These are phyloP conservation scores for Metschnikowia aberdeeniae DNA, from an alignment of 805 yeast species.

Conservation along the genomic window DNA sequence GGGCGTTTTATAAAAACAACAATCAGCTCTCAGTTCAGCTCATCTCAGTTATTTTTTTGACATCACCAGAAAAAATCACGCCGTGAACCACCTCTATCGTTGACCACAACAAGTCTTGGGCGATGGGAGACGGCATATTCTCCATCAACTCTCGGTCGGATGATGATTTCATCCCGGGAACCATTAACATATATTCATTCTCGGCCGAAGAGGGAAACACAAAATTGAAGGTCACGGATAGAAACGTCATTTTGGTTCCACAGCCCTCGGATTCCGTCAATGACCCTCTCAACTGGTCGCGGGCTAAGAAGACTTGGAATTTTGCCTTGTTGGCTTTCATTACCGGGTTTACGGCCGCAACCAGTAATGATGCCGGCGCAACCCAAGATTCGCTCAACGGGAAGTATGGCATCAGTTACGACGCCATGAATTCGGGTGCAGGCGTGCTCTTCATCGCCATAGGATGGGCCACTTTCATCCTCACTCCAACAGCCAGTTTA, in stretches of 20 bases:
- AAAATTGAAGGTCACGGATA: constrained; percentile 16
- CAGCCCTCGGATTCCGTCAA: constrained; percentile 49
- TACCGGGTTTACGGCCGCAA: constrained; percentile 68
- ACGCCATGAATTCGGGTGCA: constrained; percentile 74
- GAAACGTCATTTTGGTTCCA: constrained; percentile 39
- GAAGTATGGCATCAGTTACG: constrained; percentile 59
- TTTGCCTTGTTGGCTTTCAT: constrained; percentile 45
- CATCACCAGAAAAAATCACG: neutral
- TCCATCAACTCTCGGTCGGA: constrained; percentile 13
- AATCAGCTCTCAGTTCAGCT: neutral
- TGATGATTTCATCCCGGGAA: constrained; percentile 19
- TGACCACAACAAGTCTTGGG: neutral
- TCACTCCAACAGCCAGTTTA: constrained; percentile 65
- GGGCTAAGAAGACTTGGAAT: constrained; percentile 33
- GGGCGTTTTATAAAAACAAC: neutral
- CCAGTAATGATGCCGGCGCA: constrained; percentile 71
- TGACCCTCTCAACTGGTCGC: constrained; percentile 46
- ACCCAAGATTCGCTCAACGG: constrained; percentile 63
- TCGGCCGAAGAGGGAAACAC: constrained; percentile 13
- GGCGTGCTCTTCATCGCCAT: constrained; percentile 71
- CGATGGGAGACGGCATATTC: constrained; percentile 7
- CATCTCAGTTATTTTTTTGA: neutral
- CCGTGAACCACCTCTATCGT: neutral
- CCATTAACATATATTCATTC: constrained; percentile 15
- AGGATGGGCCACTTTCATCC: constrained; percentile 58